phyloP scores from a whole-genome alignment of 371 early-diverging fungal genomes.

The Paramicrosporidium saccamoebae region DNA sequence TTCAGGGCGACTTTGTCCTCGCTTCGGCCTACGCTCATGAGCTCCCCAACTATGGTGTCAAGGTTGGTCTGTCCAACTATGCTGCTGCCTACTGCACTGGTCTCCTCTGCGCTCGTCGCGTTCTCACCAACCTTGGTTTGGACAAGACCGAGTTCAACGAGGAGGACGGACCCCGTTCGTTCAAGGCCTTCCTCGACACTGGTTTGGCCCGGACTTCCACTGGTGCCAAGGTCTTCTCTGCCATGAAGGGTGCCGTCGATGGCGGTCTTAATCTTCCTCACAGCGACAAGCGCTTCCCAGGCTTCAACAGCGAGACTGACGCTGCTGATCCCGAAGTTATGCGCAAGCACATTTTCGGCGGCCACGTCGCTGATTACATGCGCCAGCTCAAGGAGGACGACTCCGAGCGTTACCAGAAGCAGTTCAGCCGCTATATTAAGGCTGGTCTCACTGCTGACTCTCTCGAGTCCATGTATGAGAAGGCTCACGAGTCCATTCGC shows the following conservation, averaged over 20 bases:
- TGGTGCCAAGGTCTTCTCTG: slow-evolving; percentile 95
- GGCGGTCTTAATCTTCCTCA: slow-evolving; percentile 97
- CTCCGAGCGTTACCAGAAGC: slow-evolving; percentile 84
- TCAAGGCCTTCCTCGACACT: slow-evolving; percentile 96
- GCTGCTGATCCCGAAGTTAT: slow-evolving; percentile 71
- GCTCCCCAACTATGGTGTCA: slow-evolving; percentile 88
- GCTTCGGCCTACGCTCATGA: slow-evolving; percentile 95
- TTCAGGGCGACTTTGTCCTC: slow-evolving; percentile 92
- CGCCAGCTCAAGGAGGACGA: slow-evolving; percentile 86
- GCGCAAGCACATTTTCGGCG: slow-evolving; percentile 92
- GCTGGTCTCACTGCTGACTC: slow-evolving; percentile 61
- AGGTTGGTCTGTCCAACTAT: slow-evolving; percentile 99
- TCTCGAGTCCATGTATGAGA: slow-evolving; percentile 79
- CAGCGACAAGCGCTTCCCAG: slow-evolving; percentile 92
- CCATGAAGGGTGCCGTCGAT: slow-evolving; percentile 99
- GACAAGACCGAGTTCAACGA: slow-evolving; percentile 64
- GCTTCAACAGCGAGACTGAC: slow-evolving; percentile 54
- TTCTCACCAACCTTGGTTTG: slow-evolving; percentile 76
- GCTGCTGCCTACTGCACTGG: slow-evolving; percentile 98
- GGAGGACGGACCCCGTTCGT: slow-evolving; percentile 84
- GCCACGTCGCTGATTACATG: slow-evolving; percentile 96
- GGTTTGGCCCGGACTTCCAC: slow-evolving; percentile 96
- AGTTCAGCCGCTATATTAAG: slow-evolving; percentile 85
- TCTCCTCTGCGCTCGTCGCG: slow-evolving; percentile 87
- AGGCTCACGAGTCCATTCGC: slow-evolving; percentile 79